A percentile compares a stretch with the other conserved stretches of the same genome.
These are phyloP conservation scores for Xanthoconium purpureum DNA, from an alignment of 768 basidiomycete species.

Conservation along the genomic window DNA sequence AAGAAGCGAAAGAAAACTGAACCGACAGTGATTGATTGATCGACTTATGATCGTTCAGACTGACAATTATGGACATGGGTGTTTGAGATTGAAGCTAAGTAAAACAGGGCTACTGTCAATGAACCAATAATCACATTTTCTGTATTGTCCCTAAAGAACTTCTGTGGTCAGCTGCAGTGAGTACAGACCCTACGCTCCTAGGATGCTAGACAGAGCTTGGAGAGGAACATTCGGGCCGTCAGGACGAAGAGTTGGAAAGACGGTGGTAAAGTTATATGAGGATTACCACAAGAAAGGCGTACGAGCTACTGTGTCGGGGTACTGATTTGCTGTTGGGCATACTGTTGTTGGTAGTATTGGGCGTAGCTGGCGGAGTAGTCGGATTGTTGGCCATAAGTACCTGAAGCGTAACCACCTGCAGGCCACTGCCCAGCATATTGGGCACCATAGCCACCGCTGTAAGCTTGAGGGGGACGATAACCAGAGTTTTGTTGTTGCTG, in stretches of 20 bases:
- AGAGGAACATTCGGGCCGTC: slow-evolving; percentile 15
- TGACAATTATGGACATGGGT: slow-evolving; percentile 6
- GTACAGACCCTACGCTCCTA: slow-evolving; percentile 31
- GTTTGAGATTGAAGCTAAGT: slow-evolving; percentile 18
- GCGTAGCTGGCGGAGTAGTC: slow-evolving; percentile 79
- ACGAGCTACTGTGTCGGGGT: slow-evolving; percentile 35
- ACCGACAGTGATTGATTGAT: slow-evolving; percentile 11
- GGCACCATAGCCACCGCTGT: slow-evolving; percentile 45
- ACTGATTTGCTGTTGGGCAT: slow-evolving; percentile 69
- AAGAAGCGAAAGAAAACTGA: slow-evolving; percentile 17
- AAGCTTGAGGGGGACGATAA: slow-evolving; percentile 67
- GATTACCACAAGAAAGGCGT: slow-evolving; percentile 25
- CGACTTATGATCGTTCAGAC: not conserved
- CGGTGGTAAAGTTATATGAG: slow-evolving; percentile 15
- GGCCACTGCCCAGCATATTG: slow-evolving; percentile 44
- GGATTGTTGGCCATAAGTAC: slow-evolving; percentile 42
- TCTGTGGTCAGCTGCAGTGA: slow-evolving; percentile 34
- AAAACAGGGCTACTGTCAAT: slow-evolving; percentile 27
- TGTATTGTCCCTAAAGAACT: slow-evolving; percentile 31
- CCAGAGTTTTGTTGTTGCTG: slow-evolving; percentile 54
- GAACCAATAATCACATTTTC: slow-evolving; percentile 29
- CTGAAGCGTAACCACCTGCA: slow-evolving; percentile 32
- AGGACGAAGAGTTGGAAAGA: slow-evolving; percentile 18
- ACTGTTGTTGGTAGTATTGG: slow-evolving; percentile 86
- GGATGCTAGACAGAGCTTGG: slow-evolving; percentile 20